Evolutionary conservation across 352 stramenopile genomes (phyloP).

Genomic region (Phytopythium delawarense): DNA sequence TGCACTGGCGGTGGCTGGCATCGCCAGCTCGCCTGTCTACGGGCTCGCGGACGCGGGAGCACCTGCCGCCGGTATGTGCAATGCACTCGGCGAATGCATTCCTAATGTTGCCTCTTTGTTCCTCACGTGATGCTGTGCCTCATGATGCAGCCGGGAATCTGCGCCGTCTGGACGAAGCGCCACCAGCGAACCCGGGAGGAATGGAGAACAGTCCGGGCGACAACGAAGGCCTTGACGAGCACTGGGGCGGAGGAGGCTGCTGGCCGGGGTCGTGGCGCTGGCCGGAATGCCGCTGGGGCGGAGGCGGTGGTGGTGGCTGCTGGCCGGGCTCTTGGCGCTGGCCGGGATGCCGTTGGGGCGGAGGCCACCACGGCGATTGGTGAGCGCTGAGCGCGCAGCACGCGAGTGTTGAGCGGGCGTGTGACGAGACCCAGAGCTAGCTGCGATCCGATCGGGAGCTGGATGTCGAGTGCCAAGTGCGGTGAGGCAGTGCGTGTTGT

Average conservation of each 20-base stretch:
- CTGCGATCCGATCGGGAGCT: slow-evolving; percentile 1
- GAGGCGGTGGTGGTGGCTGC: slow-evolving; percentile 8
- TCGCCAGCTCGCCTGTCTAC: neutral
- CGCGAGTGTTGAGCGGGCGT: neutral
- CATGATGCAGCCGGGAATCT: neutral
- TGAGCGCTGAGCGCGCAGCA: neutral
- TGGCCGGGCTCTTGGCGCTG: slow-evolving; percentile 14
- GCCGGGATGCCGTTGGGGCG: slow-evolving; percentile 15
- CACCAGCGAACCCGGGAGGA: neutral
- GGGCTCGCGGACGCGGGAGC: neutral
- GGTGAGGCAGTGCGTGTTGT: neutral
- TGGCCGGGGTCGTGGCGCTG: slow-evolving; percentile 14
- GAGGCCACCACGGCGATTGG: neutral
- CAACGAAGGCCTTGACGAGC: neutral
- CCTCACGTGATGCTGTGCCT: neutral
- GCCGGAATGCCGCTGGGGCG: slow-evolving; percentile 15
- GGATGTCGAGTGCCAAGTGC: neutral
- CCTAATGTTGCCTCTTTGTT: neutral
- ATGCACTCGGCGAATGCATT: neutral
- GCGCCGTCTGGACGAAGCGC: slow-evolving; percentile 7
- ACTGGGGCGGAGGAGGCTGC: slow-evolving; percentile 8
- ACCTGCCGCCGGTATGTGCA: neutral
- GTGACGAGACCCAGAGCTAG: neutral
- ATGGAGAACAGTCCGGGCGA: neutral
- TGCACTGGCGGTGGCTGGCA: neutral